Percentiles rank a stretch among this genome's conserved stretches.
phyloP scores from a whole-genome alignment of 176 grass and related monocot species.

The Bromus sterilis region DNA sequence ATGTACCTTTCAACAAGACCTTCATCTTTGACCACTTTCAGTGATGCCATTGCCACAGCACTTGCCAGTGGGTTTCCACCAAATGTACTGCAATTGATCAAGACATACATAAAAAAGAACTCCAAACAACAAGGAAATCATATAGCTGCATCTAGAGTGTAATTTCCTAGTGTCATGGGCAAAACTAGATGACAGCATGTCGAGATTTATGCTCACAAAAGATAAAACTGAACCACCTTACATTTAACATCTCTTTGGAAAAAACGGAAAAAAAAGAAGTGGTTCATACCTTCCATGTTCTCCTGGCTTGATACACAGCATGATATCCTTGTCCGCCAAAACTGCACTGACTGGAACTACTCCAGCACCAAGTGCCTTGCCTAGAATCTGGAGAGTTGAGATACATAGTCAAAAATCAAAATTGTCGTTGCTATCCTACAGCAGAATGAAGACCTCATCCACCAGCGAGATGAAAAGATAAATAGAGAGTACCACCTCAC shows the following conservation, averaged over 20 bases:
- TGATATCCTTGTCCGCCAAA: slow-evolving; percentile 90
- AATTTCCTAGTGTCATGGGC: not conserved
- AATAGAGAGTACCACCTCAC: not conserved
- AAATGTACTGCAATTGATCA: slow-evolving; percentile 68
- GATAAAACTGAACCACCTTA: not conserved
- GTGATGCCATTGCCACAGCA: slow-evolving; percentile 82
- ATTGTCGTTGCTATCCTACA: not conserved
- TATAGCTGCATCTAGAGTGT: not conserved
- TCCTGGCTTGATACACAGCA: slow-evolving; percentile 95
- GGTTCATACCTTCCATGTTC: slow-evolving; percentile 84
- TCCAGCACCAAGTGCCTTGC: slow-evolving; percentile 94
- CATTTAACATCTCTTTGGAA: not conserved
- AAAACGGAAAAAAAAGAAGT: not conserved
- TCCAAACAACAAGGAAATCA: not conserved
- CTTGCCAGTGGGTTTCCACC: slow-evolving; percentile 96
- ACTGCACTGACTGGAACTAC: slow-evolving; percentile 95
- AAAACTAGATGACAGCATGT: not conserved
- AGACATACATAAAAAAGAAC: not conserved
- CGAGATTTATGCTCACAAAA: not conserved
- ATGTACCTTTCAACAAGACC: slow-evolving; percentile 70
- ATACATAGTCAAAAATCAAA: slow-evolving; percentile 7
- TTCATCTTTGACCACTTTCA: slow-evolving; percentile 86
- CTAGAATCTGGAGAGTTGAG: slow-evolving; percentile 59
- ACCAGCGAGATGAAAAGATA: not conserved
- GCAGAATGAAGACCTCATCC: not conserved